Evolutionary conservation across 345 rosid species (phyloP).

Genomic region (Gossypium mustelinum): DNA sequence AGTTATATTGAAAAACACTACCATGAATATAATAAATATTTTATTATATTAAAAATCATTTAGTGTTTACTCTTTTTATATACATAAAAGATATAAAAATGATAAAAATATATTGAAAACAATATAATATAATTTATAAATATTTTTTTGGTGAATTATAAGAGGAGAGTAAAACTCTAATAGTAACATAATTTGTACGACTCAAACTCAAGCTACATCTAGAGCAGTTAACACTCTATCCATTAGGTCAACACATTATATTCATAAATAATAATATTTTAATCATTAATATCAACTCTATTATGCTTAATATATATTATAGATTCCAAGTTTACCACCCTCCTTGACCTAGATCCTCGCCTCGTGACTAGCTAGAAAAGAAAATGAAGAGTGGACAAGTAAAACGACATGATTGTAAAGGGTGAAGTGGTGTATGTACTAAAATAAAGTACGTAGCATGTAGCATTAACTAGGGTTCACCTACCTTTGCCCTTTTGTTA

Average conservation of each 20-base stretch:
- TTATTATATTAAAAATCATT: too few relatives aligned
- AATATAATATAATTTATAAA: too few relatives aligned
- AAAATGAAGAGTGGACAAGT: neutral
- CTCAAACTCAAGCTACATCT: accelerated
- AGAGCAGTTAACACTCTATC: accelerated
- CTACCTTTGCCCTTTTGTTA: neutral
- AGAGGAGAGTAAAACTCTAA: accelerated
- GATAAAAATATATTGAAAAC: too few relatives aligned
- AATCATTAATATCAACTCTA: too few relatives aligned
- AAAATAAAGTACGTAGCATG: neutral
- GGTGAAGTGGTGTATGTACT: neutral
- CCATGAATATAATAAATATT: too few relatives aligned
- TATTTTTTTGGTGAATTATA: too few relatives aligned
- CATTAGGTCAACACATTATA: accelerated
- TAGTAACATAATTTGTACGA: accelerated
- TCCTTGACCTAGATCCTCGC: neutral
- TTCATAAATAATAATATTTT: too few relatives aligned
- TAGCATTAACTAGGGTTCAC: neutral
- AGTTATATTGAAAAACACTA: too few relatives aligned
- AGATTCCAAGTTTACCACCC: too few relatives aligned
- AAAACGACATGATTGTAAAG: neutral
- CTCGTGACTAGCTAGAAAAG: neutral
- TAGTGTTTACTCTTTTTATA: too few relatives aligned
- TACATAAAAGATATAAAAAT: too few relatives aligned
- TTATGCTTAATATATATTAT: too few relatives aligned